A percentile compares a stretch with the other conserved stretches of the same genome.
These are phyloP conservation scores for Fraxinus sp. DNA, from an alignment of 305 asterid species.

Conservation along the genomic window DNA sequence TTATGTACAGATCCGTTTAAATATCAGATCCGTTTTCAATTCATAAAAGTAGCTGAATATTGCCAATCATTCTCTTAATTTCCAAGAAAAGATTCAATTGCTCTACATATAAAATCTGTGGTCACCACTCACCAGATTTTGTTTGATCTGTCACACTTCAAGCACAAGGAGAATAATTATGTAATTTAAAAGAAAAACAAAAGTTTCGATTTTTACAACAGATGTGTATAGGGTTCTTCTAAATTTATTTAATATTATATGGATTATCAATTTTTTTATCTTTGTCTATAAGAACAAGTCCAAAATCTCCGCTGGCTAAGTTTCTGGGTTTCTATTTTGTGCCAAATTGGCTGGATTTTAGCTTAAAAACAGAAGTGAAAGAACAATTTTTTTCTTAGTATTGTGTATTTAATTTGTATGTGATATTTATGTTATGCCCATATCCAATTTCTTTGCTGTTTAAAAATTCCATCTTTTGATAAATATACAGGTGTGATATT, in stretches of 20 bases:
- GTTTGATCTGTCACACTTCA: constrained; percentile 11
- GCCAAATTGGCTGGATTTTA: constrained; percentile 53
- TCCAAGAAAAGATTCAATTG: constrained; percentile 3
- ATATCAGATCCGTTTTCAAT: neutral
- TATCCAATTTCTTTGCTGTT: constrained; percentile 17
- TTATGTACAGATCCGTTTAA: constrained; percentile 13
- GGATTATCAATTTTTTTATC: too few species aligned
- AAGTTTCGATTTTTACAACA: constrained; percentile 31
- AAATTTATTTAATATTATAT: neutral
- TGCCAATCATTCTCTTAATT: constrained; percentile 1
- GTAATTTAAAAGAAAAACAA: neutral
- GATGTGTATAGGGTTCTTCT: constrained; percentile 29
- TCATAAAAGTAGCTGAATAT: neutral
- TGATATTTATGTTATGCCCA: neutral
- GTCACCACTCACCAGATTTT: constrained; percentile 8
- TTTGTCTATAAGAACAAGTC: constrained; percentile 30
- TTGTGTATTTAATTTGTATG: constrained; percentile 13
- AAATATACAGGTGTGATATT: constrained; percentile 22
- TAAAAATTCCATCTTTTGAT: constrained; percentile 11
- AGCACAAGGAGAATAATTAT: neutral
- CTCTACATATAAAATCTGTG: neutral
- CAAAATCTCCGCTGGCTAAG: constrained; percentile 36
- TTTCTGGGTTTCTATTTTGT: constrained; percentile 2
- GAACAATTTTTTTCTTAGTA: neutral
- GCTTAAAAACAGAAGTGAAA: constrained; percentile 18